phyloP scores from a whole-genome alignment of 2,329 filamentous ascomycete genomes.

The Beauveria rudraprayagi region DNA sequence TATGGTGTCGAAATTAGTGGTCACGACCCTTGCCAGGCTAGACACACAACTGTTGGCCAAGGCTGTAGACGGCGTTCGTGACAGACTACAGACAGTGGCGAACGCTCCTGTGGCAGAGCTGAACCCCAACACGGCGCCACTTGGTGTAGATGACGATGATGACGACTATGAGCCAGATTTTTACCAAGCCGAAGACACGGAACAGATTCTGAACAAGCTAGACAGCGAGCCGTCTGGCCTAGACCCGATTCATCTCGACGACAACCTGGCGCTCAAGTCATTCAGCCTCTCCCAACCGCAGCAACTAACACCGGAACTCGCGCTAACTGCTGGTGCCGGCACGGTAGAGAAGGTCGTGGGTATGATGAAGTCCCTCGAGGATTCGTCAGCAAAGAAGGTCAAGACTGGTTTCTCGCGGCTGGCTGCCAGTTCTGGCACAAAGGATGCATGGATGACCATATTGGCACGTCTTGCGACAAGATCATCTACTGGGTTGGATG shows the following conservation, averaged over 20 bases:
- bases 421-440: constrained; percentile 74
- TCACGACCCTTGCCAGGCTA: constrained; percentile 66
- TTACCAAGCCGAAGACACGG: constrained; percentile 64
- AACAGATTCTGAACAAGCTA: constrained; percentile 70
- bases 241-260: constrained; percentile 23
- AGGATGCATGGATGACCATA: constrained; percentile 86
- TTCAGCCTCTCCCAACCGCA: constrained; percentile 76
- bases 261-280: constrained; percentile 58
- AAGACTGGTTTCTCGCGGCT: constrained; percentile 74
- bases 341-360: constrained; percentile 71
- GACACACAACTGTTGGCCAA: constrained; percentile 61
- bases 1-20: constrained; percentile 71
- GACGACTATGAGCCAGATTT: constrained; percentile 85
- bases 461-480: constrained; percentile 79
- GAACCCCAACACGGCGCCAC: constrained; percentile 50
- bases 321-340: constrained; percentile 64
- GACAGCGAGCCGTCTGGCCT: constrained; percentile 56
- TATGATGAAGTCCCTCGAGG: constrained; percentile 66
- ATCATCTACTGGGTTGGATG: constrained; percentile 62
- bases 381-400: constrained; percentile 51
- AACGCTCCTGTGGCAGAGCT: constrained; percentile 37
- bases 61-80: constrained; percentile 59
- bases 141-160: constrained; percentile 72
- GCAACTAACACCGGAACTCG: constrained; percentile 61
- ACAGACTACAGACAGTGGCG: constrained; percentile 39